Evolutionary conservation across 768 basidiomycete species (phyloP), one percentile per base, ranked within the genome.

Genomic region (Bullera alba): DNA sequence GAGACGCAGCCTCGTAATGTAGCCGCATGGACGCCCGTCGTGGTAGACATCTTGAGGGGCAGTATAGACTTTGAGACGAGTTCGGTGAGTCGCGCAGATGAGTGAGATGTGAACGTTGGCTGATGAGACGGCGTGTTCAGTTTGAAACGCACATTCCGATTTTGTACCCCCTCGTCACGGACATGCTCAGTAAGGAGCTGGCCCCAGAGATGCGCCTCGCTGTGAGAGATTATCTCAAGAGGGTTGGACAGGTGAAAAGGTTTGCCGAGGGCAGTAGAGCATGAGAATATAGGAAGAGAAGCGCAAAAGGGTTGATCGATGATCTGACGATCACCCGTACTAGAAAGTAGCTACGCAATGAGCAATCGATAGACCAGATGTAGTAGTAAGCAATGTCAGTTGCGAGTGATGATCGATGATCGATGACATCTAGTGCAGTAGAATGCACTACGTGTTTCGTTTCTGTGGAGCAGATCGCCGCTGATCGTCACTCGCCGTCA

Each of bases 1-100:
- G 93, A 97, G 53, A 89, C 83, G 2, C 93, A 97, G 73, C 82
- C 83, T 45, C 89, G 96, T 74, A 97, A 95, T 69, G 92, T 99
- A 51, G 73, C 83, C 14, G 93, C 95, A 0, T 99, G 95, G 95
- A 93, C 89, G 19, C 95, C 95, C n/a, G 95, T 99, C 26, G 85
- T 96, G n/a, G 84, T 84, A 8, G 92, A 96, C 69, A 87, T 95
- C 42, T 66, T 99, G 7, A 83, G 87, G 51, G 95, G 95, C 5
- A 90, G 89, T 67, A 83, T 83, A 69, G 79, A 80, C 19, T 87
- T 96, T 57, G 91, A 96, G 84, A 89, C 58, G 89, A 85, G 67
- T 10, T 83, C 86, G 30, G 93, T 96, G 65, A 74, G 92, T 66
- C 15, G 23, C n/a, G 30, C n/a, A n/a, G n/a, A n/a, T n/a, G n/a